These are phyloP conservation scores for Yarrowia hollandica DNA, from an alignment of 805 yeast genomes.

Conservation along the genomic window DNA sequence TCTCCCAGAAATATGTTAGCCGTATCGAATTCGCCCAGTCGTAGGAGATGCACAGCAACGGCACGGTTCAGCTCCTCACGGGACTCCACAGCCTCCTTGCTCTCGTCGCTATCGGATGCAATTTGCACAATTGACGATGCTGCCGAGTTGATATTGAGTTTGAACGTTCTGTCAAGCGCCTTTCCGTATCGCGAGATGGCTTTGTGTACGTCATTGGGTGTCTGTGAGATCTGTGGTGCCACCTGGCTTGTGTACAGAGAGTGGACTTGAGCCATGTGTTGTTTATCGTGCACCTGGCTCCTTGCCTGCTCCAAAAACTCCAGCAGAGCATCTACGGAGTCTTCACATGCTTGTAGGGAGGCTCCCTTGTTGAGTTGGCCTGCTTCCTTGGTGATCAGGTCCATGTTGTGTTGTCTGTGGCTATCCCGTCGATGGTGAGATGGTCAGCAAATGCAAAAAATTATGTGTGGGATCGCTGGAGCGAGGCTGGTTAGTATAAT, in stretches of 20 bases:
- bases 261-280: constrained; percentile 4
- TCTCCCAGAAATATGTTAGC: constrained; percentile 41
- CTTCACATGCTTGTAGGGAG: constrained; percentile 40
- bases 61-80: constrained; percentile 44
- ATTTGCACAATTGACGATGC: constrained; percentile 11
- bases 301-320: constrained; percentile 37
- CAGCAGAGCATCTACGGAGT: constrained; percentile 40
- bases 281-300: constrained; percentile 33
- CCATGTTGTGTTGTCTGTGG: no score
- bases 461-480: no score
- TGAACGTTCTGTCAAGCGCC: constrained; percentile 39
- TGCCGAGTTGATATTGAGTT: constrained; percentile 14
- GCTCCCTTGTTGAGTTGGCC: constrained; percentile 38
- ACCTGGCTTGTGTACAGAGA: neutral
- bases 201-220: constrained; percentile 38
- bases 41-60: constrained; percentile 48
- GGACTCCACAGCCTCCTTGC: constrained; percentile 28
- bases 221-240: constrained; percentile 30
- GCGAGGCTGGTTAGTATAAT: no score
- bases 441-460: no score
- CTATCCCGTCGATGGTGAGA: no score
- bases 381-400: constrained; percentile 41
- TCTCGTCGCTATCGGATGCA: constrained; percentile 11
- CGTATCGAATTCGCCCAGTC: constrained; percentile 49
- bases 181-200: constrained; percentile 39